Percentiles rank a stretch among this genome's conserved stretches.
phyloP scores from a whole-genome alignment of 495 filamentous ascomycete genomes.

The Podospora australis region DNA sequence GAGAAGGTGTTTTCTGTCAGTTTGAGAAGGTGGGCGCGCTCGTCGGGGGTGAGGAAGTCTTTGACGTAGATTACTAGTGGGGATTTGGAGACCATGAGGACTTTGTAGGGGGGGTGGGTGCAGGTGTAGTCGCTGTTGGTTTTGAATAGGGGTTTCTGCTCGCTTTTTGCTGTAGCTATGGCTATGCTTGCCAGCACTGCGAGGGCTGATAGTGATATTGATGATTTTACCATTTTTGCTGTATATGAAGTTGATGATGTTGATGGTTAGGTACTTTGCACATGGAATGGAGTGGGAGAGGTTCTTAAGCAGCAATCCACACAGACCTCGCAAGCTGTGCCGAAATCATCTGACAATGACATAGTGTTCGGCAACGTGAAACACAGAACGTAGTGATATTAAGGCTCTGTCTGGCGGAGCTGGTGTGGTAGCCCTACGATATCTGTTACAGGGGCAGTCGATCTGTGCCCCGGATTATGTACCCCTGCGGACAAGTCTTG shows the following conservation, averaged over 20 bases:
- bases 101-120: conserved; percentile 40
- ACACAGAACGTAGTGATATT: neutral
- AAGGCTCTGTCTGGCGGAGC: no score
- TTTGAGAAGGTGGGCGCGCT: conserved; percentile 34
- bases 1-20: conserved; percentile 37
- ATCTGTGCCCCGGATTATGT: conserved; percentile 10
- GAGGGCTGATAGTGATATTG: neutral
- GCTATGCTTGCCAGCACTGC: conserved; percentile 10
- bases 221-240: neutral
- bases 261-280: neutral
- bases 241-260: neutral
- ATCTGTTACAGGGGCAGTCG: conserved; percentile 2
- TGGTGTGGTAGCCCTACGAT: no score
- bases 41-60: conserved; percentile 38
- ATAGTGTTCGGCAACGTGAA: neutral
- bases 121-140: conserved; percentile 25
- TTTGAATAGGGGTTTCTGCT: neutral
- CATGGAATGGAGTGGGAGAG: neutral
- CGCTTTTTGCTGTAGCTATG: neutral
- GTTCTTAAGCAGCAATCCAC: neutral
- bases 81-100: conserved; percentile 46
- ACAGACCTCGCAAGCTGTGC: neutral
- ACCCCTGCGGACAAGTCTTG: conserved; percentile 9
- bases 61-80: conserved; percentile 52
- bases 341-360: neutral